Evolutionary conservation across 441 rosid species (phyloP).

Genomic region (Gossypium schwendimanii): DNA sequence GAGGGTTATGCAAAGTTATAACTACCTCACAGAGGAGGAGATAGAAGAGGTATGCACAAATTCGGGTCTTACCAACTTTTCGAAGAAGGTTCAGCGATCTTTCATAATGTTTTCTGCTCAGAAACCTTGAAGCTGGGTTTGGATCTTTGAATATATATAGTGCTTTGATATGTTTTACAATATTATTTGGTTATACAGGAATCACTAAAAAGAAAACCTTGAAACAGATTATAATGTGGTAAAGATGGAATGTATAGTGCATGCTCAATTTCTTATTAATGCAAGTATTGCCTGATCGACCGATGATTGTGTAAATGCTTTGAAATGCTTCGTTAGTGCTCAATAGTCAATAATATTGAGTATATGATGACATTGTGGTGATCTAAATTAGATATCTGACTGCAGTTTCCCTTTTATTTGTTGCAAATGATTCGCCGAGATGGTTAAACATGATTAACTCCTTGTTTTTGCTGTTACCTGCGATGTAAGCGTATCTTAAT

Average conservation of each 20-base stretch:
- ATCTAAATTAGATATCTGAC: background rate
- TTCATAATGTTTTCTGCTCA: constrained; percentile 88
- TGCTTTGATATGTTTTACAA: constrained; percentile 11
- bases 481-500: too few relatives aligned
- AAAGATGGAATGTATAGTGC: constrained; percentile 13
- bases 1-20: constrained; percentile 45
- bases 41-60: constrained; percentile 72
- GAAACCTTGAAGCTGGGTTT: constrained; percentile 49
- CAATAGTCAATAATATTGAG: background rate
- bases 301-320: constrained; percentile 6
- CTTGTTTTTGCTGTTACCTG: background rate
- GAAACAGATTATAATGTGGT: constrained; percentile 17
- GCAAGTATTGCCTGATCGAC: constrained; percentile 10
- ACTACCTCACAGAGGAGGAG: constrained; percentile 61
- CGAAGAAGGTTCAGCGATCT: constrained; percentile 45
- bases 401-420: background rate
- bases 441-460: background rate
- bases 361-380: background rate
- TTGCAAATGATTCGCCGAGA: background rate
- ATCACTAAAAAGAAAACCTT: constrained; percentile 6
- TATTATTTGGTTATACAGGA: constrained; percentile 2
- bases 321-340: background rate
- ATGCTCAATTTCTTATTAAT: background rate
- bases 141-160: background rate
- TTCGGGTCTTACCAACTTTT: constrained; percentile 71